A percentile compares a stretch with the other conserved stretches of the same genome.
Evolutionary conservation across 345 rosid species (phyloP).

Genomic region (Melaleuca quinquenervia): DNA sequence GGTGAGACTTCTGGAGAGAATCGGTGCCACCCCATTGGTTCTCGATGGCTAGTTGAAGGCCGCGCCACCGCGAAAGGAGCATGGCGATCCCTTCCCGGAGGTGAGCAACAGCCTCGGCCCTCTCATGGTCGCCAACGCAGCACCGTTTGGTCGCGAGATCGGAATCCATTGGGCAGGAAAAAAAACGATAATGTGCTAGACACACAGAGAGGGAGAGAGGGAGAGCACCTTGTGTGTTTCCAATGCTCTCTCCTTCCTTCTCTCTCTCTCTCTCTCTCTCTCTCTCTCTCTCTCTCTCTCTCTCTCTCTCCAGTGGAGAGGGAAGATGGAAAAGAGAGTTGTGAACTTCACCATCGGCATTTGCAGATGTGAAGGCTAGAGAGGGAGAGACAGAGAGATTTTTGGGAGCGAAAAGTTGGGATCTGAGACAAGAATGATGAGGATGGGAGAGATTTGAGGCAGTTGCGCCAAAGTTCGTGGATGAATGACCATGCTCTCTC

Average conservation of each 20-base stretch:
- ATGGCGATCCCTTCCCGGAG: conserved; percentile 28
- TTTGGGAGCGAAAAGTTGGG: conserved; percentile 10
- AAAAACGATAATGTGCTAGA: background rate
- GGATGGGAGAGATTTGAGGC: background rate
- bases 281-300: background rate
- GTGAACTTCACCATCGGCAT: background rate
- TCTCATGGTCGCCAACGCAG: background rate
- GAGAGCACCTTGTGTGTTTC: background rate
- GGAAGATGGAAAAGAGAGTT: background rate
- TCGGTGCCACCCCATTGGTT: conserved; percentile 77
- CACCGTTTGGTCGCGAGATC: background rate
- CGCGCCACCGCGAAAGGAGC: conserved; percentile 60
- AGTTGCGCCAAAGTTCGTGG: background rate
- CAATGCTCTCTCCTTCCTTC: background rate
- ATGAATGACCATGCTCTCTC: background rate
- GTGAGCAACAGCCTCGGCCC: conserved; percentile 5
- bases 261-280: background rate
- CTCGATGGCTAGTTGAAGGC: conserved; percentile 68
- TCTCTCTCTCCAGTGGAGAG: background rate
- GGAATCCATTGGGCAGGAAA: background rate
- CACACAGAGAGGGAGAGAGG: background rate
- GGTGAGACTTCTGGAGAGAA: conserved; percentile 40
- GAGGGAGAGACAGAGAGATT: background rate
- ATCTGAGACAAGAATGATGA: background rate
- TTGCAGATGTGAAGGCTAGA: background rate